A percentile compares a stretch with the other conserved stretches of the same genome.
These are phyloP conservation scores for Hymenochaete sp. DNA, from an alignment of 1,284 basidiomycete species.

Conservation along the genomic window DNA sequence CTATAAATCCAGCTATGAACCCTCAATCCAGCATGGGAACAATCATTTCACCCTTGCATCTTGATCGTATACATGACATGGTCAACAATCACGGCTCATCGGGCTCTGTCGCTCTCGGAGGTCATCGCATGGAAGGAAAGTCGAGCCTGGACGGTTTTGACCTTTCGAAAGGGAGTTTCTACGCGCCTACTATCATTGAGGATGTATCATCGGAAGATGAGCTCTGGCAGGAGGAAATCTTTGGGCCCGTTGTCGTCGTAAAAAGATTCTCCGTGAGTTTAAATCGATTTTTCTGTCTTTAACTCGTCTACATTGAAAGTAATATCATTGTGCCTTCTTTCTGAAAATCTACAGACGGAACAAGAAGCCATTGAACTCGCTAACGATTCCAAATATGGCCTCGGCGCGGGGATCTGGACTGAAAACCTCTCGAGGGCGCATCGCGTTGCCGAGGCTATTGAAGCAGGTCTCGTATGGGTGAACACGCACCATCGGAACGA, in stretches of 20 bases:
- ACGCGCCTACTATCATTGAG: constrained; percentile 64
- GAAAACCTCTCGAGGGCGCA: constrained; percentile 63
- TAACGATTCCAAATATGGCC: constrained; percentile 68
- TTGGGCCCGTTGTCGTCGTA: constrained; percentile 70
- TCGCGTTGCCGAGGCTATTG: constrained; percentile 54
- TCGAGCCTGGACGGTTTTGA: constrained; percentile 62
- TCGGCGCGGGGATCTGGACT: constrained; percentile 79
- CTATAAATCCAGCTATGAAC: constrained; percentile 46
- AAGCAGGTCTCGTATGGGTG: constrained; percentile 75
- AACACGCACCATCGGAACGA: constrained; percentile 84
- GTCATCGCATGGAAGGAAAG: constrained; percentile 47
- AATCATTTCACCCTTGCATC: constrained; percentile 57
- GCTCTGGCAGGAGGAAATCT: constrained; percentile 75
- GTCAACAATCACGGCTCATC: constrained; percentile 40
- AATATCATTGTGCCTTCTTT: no score
- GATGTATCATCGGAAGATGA: constrained; percentile 50
- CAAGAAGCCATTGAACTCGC: constrained; percentile 58
- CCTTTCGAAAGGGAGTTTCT: constrained; percentile 63
- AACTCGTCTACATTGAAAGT: no score
- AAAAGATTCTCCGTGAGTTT: constrained; percentile 50
- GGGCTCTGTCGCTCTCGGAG: constrained; percentile 53
- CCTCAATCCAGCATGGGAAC: constrained; percentile 66
- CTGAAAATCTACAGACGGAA: constrained; percentile 51
- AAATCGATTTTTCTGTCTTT: neutral
- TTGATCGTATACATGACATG: constrained; percentile 54